Percentiles rank a stretch among this genome's conserved stretches.
These are phyloP conservation scores for Tricholoma terreum DNA, from an alignment of 768 basidiomycete genomes.

Conservation along the genomic window DNA sequence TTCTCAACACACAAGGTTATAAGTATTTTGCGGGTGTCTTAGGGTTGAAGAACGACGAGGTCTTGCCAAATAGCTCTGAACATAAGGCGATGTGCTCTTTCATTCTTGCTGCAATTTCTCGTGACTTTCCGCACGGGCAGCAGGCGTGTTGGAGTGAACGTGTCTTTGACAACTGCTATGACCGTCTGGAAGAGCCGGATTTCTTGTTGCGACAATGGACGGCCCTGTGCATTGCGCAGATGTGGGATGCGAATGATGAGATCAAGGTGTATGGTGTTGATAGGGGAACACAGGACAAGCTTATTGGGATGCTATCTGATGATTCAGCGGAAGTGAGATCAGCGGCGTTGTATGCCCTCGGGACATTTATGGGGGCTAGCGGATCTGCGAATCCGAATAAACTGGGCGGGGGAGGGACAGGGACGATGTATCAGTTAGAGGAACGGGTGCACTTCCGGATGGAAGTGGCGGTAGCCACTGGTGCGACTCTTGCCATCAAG, in stretches of 20 bases:
- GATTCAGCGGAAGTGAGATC: conserved; percentile 91
- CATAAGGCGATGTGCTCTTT: conserved; percentile 99
- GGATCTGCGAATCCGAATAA: conserved; percentile 66
- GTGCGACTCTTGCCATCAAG: conserved; percentile 82
- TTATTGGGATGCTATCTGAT: conserved; percentile 76
- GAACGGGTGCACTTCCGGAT: conserved; percentile 80
- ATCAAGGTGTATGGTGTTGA: conserved; percentile 83
- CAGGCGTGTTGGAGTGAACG: conserved; percentile 75
- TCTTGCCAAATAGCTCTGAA: conserved; percentile 90
- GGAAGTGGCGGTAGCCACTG: conserved; percentile 91
- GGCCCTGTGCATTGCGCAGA: conserved; percentile 86
- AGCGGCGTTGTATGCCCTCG: conserved; percentile 87
- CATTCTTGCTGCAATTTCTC: conserved; percentile 84
- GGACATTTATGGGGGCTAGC: conserved; percentile 89
- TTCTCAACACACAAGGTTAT: conserved; percentile 80
- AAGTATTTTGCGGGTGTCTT: conserved; percentile 84
- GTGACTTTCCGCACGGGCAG: conserved; percentile 89
- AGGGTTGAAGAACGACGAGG: conserved; percentile 60
- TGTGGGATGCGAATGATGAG: conserved; percentile 93
- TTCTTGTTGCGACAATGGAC: conserved; percentile 95
- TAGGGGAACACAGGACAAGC: conserved; percentile 74
- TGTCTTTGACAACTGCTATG: conserved; percentile 86
- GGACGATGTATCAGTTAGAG: conserved; percentile 72
- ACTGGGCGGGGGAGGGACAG: conserved; percentile 81
- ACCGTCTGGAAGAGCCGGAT: conserved; percentile 83